These are phyloP conservation scores for Phaffomyces antillensis DNA, from an alignment of 805 yeast species.

Conservation along the genomic window DNA sequence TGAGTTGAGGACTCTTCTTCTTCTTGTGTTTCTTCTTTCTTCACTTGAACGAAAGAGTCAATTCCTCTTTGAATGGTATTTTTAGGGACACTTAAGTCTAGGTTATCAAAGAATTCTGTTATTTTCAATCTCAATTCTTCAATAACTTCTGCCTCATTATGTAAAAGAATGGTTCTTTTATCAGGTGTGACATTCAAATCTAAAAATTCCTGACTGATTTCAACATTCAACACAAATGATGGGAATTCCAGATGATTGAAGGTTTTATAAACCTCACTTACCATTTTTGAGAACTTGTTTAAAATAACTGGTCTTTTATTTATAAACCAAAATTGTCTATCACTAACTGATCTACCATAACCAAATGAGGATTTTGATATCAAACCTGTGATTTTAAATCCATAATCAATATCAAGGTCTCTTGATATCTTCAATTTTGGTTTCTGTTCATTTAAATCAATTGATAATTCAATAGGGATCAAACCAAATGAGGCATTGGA, in stretches of 20 bases:
- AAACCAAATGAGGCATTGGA: conserved; percentile 55
- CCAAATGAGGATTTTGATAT: conserved; percentile 79
- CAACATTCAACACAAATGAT: conserved; percentile 53
- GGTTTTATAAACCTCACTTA: conserved; percentile 67
- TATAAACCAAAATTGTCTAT: conserved; percentile 68
- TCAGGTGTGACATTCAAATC: conserved; percentile 94
- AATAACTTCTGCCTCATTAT: conserved; percentile 54
- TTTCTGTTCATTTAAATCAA: conserved; percentile 29
- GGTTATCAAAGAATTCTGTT: conserved; percentile 35
- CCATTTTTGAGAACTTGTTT: conserved; percentile 45
- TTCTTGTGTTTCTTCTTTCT: conserved; percentile 2
- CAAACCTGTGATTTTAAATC: conserved; percentile 43
- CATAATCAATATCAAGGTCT: conserved; percentile 21
- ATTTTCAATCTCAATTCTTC: conserved; percentile 50
- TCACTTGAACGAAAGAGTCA: conserved; percentile 1
- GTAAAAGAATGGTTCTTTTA: conserved; percentile 65
- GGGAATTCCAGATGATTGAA: conserved; percentile 75
- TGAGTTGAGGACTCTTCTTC: conserved; percentile 3
- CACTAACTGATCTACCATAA: conserved; percentile 60
- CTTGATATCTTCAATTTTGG: conserved; percentile 10
- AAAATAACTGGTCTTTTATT: conserved; percentile 70
- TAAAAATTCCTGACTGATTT: conserved; percentile 41
- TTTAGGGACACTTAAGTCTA: conserved; percentile 28
- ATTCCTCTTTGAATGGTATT: conserved; percentile 9
- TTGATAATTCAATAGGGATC: conserved; percentile 36